Evolutionary conservation across 2,329 filamentous ascomycete species (phyloP).

Genomic region (Xylariales sp.): DNA sequence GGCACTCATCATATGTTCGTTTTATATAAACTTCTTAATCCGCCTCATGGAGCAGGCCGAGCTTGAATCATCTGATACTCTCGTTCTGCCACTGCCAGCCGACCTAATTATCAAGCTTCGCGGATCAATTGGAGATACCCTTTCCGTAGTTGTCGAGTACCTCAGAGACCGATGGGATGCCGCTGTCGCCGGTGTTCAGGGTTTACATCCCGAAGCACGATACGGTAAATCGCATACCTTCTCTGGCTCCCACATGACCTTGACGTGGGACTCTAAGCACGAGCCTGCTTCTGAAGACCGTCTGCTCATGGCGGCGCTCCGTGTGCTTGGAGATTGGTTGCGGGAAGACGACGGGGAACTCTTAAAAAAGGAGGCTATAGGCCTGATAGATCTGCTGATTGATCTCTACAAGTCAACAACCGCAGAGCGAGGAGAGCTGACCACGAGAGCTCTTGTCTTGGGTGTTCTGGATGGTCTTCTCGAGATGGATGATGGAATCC

Average conservation of each 20-base stretch:
- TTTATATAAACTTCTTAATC: conserved; percentile 56
- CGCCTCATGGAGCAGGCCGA: conserved; percentile 38
- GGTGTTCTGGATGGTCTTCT: conserved; percentile 56
- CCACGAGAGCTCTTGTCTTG: conserved; percentile 46
- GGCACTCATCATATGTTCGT: conserved; percentile 58
- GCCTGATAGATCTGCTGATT: conserved; percentile 59
- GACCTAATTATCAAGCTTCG: conserved; percentile 59
- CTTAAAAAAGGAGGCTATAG: conserved; percentile 51
- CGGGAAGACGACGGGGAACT: conserved; percentile 61
- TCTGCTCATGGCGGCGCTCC: conserved; percentile 53
- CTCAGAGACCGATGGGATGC: conserved; percentile 68
- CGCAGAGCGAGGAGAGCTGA: not conserved
- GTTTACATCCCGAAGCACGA: conserved; percentile 55
- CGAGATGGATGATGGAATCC: conserved; percentile 41
- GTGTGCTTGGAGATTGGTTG: conserved; percentile 61
- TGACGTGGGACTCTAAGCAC: conserved; percentile 56
- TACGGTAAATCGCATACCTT: conserved; percentile 35
- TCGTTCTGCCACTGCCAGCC: conserved; percentile 46
- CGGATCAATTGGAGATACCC: conserved; percentile 56
- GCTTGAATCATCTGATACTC: conserved; percentile 11
- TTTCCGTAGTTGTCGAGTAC: conserved; percentile 60
- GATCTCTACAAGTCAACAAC: conserved; percentile 50
- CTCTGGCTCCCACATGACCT: conserved; percentile 39
- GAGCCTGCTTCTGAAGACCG: conserved; percentile 48
- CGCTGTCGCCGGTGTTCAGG: conserved; percentile 56